Conservation (phyloP, 441 rosid genomes). For the Gossypium schwendimanii region DNA sequence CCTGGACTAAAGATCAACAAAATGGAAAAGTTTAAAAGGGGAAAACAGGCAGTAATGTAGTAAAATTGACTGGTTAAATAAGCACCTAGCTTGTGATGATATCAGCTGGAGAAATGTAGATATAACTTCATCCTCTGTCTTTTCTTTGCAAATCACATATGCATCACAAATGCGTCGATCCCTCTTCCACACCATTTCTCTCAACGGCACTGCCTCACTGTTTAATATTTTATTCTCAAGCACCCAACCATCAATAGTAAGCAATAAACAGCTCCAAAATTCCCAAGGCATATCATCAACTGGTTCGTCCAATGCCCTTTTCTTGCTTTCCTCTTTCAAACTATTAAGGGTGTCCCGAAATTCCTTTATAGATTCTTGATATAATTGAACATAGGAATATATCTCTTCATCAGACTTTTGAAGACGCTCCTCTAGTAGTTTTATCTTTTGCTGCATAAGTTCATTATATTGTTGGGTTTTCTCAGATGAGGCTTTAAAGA, state of each 20-base stretch:
- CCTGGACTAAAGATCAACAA: constrained; percentile 65
- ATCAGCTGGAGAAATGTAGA: constrained; percentile 56
- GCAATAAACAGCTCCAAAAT: constrained; percentile 84
- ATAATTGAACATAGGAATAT: constrained; percentile 58
- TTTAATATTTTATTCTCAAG: constrained; percentile 72
- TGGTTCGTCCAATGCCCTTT: constrained; percentile 50
- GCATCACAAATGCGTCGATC: constrained; percentile 55
- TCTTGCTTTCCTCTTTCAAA: constrained; percentile 75
- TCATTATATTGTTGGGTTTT: constrained; percentile 74
- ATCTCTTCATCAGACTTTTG: constrained; percentile 83
- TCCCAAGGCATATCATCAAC: constrained; percentile 82
- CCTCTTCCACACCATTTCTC: constrained; percentile 84
- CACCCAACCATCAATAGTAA: constrained; percentile 87
- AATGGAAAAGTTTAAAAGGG: constrained; percentile 23
- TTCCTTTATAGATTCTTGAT: constrained; percentile 81
- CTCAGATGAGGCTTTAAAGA: constrained; percentile 70
- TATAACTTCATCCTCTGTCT: constrained; percentile 58
- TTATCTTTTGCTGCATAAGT: constrained; percentile 76
- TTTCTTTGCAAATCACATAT: constrained; percentile 58
- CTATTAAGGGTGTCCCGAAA: constrained; percentile 74
- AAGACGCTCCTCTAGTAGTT: constrained; percentile 73
- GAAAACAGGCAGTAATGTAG: constrained; percentile 3
- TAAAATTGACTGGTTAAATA: background rate
- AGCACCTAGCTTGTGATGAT: constrained; percentile 57
- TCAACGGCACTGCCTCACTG: constrained; percentile 53